These are phyloP conservation scores for Hyaloscypha variabilis DNA, from an alignment of 495 filamentous ascomycete species.

Conservation along the genomic window DNA sequence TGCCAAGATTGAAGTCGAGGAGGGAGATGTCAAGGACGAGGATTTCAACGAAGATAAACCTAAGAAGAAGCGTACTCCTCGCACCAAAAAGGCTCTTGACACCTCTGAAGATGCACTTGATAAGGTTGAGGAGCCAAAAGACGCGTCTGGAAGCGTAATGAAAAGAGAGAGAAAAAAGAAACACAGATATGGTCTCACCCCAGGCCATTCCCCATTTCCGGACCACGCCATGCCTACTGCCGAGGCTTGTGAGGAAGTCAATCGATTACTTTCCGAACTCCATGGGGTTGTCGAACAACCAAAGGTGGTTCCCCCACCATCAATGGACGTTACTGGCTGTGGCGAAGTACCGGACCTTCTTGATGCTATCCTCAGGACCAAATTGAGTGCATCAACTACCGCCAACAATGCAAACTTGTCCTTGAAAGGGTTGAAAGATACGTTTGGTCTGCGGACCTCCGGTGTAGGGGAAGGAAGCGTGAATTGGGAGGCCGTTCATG, in stretches of 20 bases:
- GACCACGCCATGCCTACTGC: conserved; percentile 67
- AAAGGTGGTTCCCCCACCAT: conserved; percentile 70
- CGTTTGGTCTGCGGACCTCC: conserved; percentile 58
- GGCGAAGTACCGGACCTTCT: conserved; percentile 92
- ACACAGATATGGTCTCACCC: conserved; percentile 50
- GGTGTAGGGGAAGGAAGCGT: conserved; percentile 67
- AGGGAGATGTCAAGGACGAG: conserved; percentile 2
- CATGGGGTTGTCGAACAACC: conserved; percentile 72
- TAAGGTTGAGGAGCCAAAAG: background rate
- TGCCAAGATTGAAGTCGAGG: background rate
- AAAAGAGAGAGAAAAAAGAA: conserved; percentile 31
- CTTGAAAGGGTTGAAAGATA: conserved; percentile 68
- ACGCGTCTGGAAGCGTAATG: background rate
- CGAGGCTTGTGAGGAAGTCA: conserved; percentile 76
- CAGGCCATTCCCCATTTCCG: conserved; percentile 67
- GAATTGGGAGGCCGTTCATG: conserved; percentile 82
- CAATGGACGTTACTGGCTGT: conserved; percentile 81
- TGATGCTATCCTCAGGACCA: conserved; percentile 83
- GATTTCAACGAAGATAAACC: background rate
- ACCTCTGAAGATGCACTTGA: conserved; percentile 1
- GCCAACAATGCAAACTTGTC: conserved; percentile 67
- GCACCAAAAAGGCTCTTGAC: background rate
- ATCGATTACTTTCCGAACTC: conserved; percentile 61
- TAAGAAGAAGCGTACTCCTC: background rate
- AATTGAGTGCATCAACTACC: conserved; percentile 76